Conservation (phyloP, 2,329 filamentous ascomycete genomes). For the Phyllosticta ampelicida region DNA sequence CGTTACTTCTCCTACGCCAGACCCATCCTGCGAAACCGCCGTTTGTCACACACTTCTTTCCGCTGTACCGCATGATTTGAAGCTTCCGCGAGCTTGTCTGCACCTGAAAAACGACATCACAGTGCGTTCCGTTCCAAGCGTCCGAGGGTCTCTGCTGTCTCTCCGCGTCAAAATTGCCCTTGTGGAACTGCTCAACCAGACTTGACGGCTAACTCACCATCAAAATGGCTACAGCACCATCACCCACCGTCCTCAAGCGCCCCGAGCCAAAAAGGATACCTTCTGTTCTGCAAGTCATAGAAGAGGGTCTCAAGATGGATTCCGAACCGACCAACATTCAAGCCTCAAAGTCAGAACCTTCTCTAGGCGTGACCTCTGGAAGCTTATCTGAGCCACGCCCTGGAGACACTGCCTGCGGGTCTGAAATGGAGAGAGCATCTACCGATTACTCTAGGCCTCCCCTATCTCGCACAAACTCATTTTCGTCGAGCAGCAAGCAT, state of each 20-base stretch:
- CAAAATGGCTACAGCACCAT: slow-evolving; percentile 1
- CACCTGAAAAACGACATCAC: neutral
- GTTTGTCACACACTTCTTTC: neutral
- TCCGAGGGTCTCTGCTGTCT: neutral
- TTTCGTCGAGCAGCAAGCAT: slow-evolving; percentile 74
- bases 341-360: slow-evolving; percentile 12
- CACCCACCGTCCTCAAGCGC: neutral
- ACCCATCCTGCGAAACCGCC: neutral
- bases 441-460: slow-evolving; percentile 19
- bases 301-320: slow-evolving; percentile 13
- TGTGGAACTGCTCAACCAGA: neutral
- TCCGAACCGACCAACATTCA: slow-evolving; percentile 14
- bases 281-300: slow-evolving; percentile 5
- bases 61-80: neutral
- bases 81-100: neutral
- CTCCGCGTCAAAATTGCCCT: neutral
- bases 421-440: slow-evolving; percentile 27
- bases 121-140: neutral
- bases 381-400: slow-evolving; percentile 20
- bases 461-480: slow-evolving; percentile 67
- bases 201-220: neutral
- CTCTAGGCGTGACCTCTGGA: slow-evolving; percentile 6
- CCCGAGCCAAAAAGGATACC: neutral
- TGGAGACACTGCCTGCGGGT: slow-evolving; percentile 5
- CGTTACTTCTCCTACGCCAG: neutral